Evolutionary conservation across 139 green algal genomes (phyloP), one percentile per base, ranked within the genome.

Genomic region (Volvox africanus): DNA sequence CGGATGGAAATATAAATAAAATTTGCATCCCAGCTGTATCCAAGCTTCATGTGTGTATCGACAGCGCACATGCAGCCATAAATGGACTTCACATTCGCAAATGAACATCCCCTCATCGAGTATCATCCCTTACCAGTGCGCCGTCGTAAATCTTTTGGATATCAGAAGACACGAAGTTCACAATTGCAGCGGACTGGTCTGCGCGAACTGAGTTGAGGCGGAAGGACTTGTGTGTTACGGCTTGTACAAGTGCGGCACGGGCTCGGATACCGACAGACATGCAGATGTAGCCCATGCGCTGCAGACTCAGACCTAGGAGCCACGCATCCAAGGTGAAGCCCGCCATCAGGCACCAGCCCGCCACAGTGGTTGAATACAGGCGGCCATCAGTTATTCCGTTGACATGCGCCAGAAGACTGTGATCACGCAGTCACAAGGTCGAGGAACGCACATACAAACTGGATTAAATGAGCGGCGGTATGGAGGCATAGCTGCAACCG

Each of bases 271-370:
- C 86, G 0, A 90, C 88, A 0, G 62, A 69, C 87, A 96, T 92
- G 89, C 94, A 96, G 93, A 92, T 92, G 90, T 93, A 96, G 75
- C 90, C 92, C 95, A 96, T 96, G 90, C 95, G 95, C 93, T 96
- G 95, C 32, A 96, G 89, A 6, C 30, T 83, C 18, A 92, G 86
- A 62, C 83, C 92, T 62, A 94, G 90, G 75, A 92, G 80, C 89
- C 90, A 94, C 21, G 92, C 92, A 30, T 93, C 86, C 0, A 94
- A 0, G 30, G 91, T 92, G 92, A 94, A 94, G 80, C 92, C 92
- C 14, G 61, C 92, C 73, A 77, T 90, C 20, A 88, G 89, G 82
- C n/a, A 92, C 88, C 71, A 94, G 78, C 92, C 92, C 77, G 89
- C 92, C 71, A 75, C 67, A 19, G 79, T 88, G 55, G 73, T 77